These are phyloP conservation scores for Podosphaera aphanis DNA, from an alignment of 2,329 filamentous ascomycete genomes.

Conservation along the genomic window DNA sequence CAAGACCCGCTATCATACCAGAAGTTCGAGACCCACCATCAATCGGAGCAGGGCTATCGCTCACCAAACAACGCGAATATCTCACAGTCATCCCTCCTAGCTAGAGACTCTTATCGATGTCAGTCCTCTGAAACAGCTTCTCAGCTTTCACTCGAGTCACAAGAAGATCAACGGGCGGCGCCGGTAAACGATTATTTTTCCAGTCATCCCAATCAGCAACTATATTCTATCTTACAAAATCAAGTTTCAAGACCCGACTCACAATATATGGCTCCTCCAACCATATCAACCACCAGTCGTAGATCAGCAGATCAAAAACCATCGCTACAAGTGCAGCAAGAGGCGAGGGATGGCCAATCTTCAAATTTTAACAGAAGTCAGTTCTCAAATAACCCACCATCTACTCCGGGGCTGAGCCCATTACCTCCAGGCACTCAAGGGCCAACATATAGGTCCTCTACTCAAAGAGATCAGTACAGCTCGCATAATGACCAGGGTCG, in stretches of 20 bases:
- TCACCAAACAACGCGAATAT: slow-evolving; percentile 15
- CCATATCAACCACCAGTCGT: slow-evolving; percentile 8
- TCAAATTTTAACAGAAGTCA: slow-evolving; percentile 12
- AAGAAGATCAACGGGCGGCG: slow-evolving; percentile 12
- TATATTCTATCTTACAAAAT: slow-evolving; percentile 8
- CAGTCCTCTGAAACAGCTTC: slow-evolving; percentile 35
- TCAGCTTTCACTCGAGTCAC: slow-evolving; percentile 37
- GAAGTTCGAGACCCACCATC: slow-evolving; percentile 11
- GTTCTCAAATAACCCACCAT: slow-evolving; percentile 8
- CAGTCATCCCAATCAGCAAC: slow-evolving; percentile 8
- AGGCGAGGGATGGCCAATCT: slow-evolving; percentile 11
- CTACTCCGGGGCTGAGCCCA: slow-evolving; percentile 10
- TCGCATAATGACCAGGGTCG: slow-evolving; percentile 20
- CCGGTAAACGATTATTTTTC: slow-evolving; percentile 10
- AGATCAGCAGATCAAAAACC: slow-evolving; percentile 14
- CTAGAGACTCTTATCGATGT: slow-evolving; percentile 17
- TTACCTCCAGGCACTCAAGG: slow-evolving; percentile 9
- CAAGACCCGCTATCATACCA: slow-evolving; percentile 11
- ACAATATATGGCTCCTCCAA: slow-evolving; percentile 13
- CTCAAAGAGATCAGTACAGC: slow-evolving; percentile 13
- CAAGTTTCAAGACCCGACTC: slow-evolving; percentile 8
- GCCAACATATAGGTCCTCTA: slow-evolving; percentile 14
- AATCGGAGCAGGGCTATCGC: slow-evolving; percentile 7
- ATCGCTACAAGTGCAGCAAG: slow-evolving; percentile 9
- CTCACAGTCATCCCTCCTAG: slow-evolving; percentile 14